Conservation (phyloP, 1,139 yeast genomes). For the Ogataea hybrid region DNA sequence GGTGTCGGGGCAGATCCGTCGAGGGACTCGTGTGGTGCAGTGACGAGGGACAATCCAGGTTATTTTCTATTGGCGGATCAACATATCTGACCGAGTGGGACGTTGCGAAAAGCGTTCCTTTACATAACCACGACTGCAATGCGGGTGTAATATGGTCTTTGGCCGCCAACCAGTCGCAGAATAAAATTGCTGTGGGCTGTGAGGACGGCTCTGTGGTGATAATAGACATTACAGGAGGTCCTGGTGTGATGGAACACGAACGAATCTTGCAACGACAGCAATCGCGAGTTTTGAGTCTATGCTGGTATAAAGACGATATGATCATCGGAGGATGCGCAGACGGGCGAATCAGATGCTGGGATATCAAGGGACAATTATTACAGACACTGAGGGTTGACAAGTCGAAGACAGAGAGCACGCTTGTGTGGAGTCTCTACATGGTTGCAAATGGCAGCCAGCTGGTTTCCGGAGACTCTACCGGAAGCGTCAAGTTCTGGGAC, state of each 20-base stretch:
- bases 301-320: constrained; percentile 65
- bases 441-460: constrained; percentile 64
- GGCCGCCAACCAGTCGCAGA: constrained; percentile 59
- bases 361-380: constrained; percentile 29
- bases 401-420: constrained; percentile 55
- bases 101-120: constrained; percentile 73
- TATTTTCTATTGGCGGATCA: constrained; percentile 94
- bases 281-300: constrained; percentile 72
- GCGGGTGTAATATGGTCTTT: too few species aligned
- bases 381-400: constrained; percentile 54
- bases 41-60: constrained; percentile 45
- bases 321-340: constrained; percentile 95
- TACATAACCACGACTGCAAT: too few species aligned
- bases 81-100: constrained; percentile 94
- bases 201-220: constrained; percentile 92
- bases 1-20: constrained; percentile 78
- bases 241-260: constrained; percentile 75
- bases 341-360: constrained; percentile 88
- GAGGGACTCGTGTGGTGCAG: constrained; percentile 88
- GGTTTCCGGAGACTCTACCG: constrained; percentile 95
- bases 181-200: constrained; percentile 84
- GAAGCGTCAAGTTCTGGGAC: constrained; percentile 93
- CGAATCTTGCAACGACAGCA: constrained; percentile 81
- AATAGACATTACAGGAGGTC: constrained; percentile 80
- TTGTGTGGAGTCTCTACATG: constrained; percentile 79